Conservation (phyloP, 2,329 filamentous ascomycete species). For the Paramyrothecium roridum region DNA sequence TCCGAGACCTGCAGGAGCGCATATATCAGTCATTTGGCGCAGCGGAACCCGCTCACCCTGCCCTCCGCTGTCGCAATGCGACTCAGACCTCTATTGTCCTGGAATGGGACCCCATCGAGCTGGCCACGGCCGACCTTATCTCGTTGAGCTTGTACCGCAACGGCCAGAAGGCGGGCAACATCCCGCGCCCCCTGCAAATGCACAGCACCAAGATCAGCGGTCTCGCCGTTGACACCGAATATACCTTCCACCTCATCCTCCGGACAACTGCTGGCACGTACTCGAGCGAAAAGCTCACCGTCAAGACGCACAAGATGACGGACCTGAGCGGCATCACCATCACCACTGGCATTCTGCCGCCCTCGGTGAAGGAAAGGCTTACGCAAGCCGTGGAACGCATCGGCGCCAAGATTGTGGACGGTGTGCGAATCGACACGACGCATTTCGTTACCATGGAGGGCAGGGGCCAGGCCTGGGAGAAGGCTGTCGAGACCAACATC, state of each 20-base stretch:
- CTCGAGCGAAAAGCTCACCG: slow-evolving; percentile 76
- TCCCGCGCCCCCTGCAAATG: slow-evolving; percentile 82
- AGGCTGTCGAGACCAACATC: slow-evolving; percentile 96
- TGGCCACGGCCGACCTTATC: slow-evolving; percentile 88
- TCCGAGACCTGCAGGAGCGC: slow-evolving; percentile 80
- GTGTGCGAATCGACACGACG: slow-evolving; percentile 92
- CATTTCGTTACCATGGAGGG: slow-evolving; percentile 98
- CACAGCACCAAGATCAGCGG: slow-evolving; percentile 96
- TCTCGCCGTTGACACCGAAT: slow-evolving; percentile 93
- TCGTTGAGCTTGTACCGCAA: slow-evolving; percentile 92
- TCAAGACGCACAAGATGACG: slow-evolving; percentile 97
- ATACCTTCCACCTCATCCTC: slow-evolving; percentile 89
- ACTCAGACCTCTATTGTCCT: slow-evolving; percentile 98
- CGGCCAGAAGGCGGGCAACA: slow-evolving; percentile 92
- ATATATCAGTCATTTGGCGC: slow-evolving; percentile 87
- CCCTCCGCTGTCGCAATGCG: slow-evolving; percentile 90
- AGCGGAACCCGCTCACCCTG: slow-evolving; percentile 69
- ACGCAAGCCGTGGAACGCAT: slow-evolving; percentile 77
- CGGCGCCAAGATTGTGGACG: slow-evolving; percentile 86
- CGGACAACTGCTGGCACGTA: slow-evolving; percentile 88
- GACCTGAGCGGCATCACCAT: slow-evolving; percentile 94
- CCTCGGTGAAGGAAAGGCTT: slow-evolving; percentile 68
- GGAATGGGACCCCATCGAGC: slow-evolving; percentile 93
- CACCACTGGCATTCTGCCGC: slow-evolving; percentile 81
- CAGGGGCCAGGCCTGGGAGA: slow-evolving; percentile 87